Percentiles rank a stretch among this genome's conserved stretches.
Conservation (phyloP, 208 protist species). For the Phytomonas sp. region DNA sequence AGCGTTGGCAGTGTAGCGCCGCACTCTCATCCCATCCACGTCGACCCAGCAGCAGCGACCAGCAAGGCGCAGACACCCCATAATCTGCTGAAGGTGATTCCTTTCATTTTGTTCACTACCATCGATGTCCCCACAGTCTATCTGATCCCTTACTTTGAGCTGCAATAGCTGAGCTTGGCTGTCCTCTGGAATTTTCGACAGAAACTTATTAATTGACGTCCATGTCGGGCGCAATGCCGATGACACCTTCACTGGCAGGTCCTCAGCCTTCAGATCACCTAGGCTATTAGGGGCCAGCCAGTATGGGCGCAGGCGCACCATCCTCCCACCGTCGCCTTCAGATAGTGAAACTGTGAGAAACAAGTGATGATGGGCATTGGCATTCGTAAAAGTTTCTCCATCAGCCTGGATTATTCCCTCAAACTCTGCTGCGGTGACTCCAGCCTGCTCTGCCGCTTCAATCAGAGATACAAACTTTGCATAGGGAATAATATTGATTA, state of each 20-base stretch:
- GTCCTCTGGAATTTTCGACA: slow-evolving; percentile 20
- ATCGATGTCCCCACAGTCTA: background rate
- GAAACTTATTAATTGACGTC: slow-evolving; percentile 32
- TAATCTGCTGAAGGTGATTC: slow-evolving; percentile 9
- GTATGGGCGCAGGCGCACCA: slow-evolving; percentile 58
- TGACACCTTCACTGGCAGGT: slow-evolving; percentile 20
- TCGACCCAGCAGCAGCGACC: slow-evolving; percentile 53
- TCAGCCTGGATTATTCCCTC: background rate
- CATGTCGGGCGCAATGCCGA: slow-evolving; percentile 49
- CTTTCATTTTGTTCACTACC: background rate
- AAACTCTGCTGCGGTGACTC: background rate
- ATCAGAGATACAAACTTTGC: background rate
- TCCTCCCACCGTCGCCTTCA: background rate
- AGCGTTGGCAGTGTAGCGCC: slow-evolving; percentile 30
- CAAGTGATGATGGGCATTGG: background rate
- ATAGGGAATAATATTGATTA: background rate
- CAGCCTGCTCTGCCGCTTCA: background rate
- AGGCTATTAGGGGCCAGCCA: slow-evolving; percentile 55
- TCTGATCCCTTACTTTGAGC: slow-evolving; percentile 4
- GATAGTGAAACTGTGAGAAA: background rate
- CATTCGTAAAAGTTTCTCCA: background rate
- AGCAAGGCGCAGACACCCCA: slow-evolving; percentile 23
- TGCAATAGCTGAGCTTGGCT: slow-evolving; percentile 16
- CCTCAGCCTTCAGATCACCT: slow-evolving; percentile 21
- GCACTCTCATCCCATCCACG: slow-evolving; percentile 18